Conservation (phyloP, 2,329 filamentous ascomycete genomes). For the Penicillium digitatum region DNA sequence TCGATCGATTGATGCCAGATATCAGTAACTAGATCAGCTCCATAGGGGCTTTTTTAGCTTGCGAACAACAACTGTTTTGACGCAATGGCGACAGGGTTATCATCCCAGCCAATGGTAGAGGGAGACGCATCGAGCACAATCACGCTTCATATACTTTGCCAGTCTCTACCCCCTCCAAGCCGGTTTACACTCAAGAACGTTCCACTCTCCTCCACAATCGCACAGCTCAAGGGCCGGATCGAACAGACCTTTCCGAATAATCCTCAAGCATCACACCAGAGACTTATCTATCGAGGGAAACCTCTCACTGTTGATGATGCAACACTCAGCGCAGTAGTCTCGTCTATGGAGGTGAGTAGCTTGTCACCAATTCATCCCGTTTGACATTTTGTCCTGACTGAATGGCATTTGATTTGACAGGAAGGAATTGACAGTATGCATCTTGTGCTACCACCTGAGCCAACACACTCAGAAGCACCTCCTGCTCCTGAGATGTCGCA, state of each 20-base stretch:
- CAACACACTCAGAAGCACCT: neutral
- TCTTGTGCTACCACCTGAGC: constrained; percentile 6
- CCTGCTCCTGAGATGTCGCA: neutral
- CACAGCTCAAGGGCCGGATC: constrained; percentile 52
- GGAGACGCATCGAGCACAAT: constrained; percentile 17
- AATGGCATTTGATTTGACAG: neutral
- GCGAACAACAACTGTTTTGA: neutral
- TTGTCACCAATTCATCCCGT: neutral
- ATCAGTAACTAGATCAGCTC: constrained; percentile 5
- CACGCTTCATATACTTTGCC: constrained; percentile 41
- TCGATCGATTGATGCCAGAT: constrained; percentile 10
- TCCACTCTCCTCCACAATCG: constrained; percentile 45
- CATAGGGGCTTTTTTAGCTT: neutral
- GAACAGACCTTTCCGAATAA: constrained; percentile 47
- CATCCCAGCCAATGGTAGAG: neutral
- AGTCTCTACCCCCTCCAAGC: constrained; percentile 36
- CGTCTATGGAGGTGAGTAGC: constrained; percentile 47
- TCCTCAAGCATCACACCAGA: constrained; percentile 48
- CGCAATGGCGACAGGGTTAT: constrained; percentile 6
- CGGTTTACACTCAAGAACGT: constrained; percentile 39
- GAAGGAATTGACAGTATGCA: constrained; percentile 1
- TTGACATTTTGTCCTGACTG: neutral
- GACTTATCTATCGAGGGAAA: constrained; percentile 57
- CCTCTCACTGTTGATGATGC: constrained; percentile 49
- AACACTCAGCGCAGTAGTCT: constrained; percentile 50